A percentile compares a stretch with the other conserved stretches of the same genome.
phyloP scores from a whole-genome alignment of 1,284 basidiomycete species.

The Golubevia sp. region DNA sequence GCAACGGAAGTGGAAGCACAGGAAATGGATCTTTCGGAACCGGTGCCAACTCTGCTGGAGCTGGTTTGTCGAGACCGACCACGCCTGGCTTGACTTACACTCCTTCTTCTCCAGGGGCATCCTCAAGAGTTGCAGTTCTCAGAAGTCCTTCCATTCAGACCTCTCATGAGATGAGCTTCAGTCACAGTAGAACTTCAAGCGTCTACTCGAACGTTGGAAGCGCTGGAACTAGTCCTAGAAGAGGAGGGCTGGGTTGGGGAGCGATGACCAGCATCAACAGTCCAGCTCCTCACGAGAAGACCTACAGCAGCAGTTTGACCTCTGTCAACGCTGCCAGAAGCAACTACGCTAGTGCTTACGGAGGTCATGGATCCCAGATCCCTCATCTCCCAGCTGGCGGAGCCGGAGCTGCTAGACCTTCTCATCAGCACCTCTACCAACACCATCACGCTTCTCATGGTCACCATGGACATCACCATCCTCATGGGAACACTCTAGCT shows the following conservation, averaged over 20 bases:
- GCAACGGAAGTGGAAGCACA: constrained; percentile 20
- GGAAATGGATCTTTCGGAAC: constrained; percentile 21
- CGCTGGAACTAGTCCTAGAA: constrained; percentile 36
- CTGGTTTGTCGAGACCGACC: constrained; percentile 17
- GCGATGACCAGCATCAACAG: constrained; percentile 35
- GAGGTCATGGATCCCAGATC: background rate
- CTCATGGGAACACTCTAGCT: constrained; percentile 3
- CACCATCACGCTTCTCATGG: constrained; percentile 8
- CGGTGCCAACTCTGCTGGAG: constrained; percentile 29
- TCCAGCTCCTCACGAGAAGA: constrained; percentile 1
- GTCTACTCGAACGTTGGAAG: constrained; percentile 15
- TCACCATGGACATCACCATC: constrained; percentile 14
- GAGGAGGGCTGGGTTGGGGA: constrained; percentile 42
- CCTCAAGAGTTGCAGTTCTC: constrained; percentile 22
- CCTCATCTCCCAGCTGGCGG: background rate
- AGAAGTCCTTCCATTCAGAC: constrained; percentile 13
- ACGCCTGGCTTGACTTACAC: constrained; percentile 28
- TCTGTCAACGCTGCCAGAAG: background rate
- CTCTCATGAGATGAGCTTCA: background rate
- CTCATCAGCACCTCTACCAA: constrained; percentile 6
- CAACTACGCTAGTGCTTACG: constrained; percentile 1
- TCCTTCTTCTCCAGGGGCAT: constrained; percentile 25
- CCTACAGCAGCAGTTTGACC: background rate
- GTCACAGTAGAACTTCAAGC: constrained; percentile 27
- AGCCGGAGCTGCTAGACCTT: constrained; percentile 1